These are phyloP conservation scores for Musa beccarii DNA, from an alignment of 176 grass and related monocot species.

Conservation along the genomic window DNA sequence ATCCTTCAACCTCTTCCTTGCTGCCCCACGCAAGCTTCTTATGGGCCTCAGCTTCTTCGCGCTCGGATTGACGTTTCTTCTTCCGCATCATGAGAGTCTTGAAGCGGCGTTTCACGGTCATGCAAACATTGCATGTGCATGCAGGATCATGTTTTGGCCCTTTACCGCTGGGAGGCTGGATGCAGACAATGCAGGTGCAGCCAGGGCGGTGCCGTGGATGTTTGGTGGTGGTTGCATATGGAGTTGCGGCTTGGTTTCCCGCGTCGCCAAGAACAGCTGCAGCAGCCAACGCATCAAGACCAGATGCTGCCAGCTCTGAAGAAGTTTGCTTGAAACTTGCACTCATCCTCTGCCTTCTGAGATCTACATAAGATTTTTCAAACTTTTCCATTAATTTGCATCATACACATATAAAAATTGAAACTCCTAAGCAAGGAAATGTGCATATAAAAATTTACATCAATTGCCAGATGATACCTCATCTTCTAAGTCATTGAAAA, in stretches of 20 bases:
- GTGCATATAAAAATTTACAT: too few species aligned
- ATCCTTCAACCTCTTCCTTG: conserved; percentile 66
- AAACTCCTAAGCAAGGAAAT: too few species aligned
- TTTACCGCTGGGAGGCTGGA: conserved; percentile 96
- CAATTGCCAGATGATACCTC: too few species aligned
- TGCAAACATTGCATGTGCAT: conserved; percentile 93
- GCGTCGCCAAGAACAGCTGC: conserved; percentile 41
- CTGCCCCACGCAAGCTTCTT: conserved; percentile 58
- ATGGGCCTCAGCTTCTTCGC: conserved; percentile 71
- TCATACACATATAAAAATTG: too few species aligned
- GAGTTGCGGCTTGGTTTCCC: conserved; percentile 43
- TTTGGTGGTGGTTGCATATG: conserved; percentile 69
- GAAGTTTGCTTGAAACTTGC: conserved; percentile 50
- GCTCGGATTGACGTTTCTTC: conserved; percentile 85
- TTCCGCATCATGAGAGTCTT: conserved; percentile 98
- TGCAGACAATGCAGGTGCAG: conserved; percentile 97
- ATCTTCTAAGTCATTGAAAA: too few species aligned
- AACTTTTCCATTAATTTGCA: too few species aligned
- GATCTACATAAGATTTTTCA: conserved; percentile 35
- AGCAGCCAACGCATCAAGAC: conserved; percentile 55
- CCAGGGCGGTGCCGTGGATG: conserved; percentile 89
- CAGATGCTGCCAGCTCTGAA: conserved; percentile 51
- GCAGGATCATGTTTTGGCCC: conserved; percentile 84
- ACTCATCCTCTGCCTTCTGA: conserved; percentile 48
- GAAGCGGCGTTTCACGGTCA: conserved; percentile 89